Base-by-base conservation (phyloP, 202 grass and related monocot species). In the Setaria italica region DNA sequence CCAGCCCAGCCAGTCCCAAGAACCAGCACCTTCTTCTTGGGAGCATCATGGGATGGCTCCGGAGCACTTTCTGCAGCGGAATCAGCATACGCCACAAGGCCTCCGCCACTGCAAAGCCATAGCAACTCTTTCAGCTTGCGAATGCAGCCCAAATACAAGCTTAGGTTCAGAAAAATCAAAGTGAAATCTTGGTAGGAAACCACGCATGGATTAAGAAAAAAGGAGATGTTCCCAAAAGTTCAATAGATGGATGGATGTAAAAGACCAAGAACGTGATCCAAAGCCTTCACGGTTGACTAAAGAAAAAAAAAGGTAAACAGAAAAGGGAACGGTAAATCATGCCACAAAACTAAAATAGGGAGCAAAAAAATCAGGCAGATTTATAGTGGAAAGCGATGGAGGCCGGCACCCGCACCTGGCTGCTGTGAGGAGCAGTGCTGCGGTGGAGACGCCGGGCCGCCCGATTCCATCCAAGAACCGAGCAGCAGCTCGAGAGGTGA, bases 1-100 rank as follows among this genome's bases (percentile, higher is more conserved):
- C 93, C 93, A 29, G 90, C 96, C 96, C 96, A 99, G 34, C 96
- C 96, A 37, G 96, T 99, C 25, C 96, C 96, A 67, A 99, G 93
- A 60, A 99, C 96, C 15, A 94, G 62, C 79, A 99, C 77, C 84
- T 94, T 99, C 90, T 98, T 95, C 88, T 91, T 92, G 81, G 76
- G 85, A 48, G 74, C 82, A 33, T 21, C 17, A 65, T 82, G 84
- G 47, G 85, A 79, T 33, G 88, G 37, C 65, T 87, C 89, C 3
- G 32, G 13, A 4, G 80, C 76, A 48, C 50, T 73, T 5, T 92
- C 95, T n/a, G 82, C 33, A 65, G 72, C 85, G 35, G 93, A 88
- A 35, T 99, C 96, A 5, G 96, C 93, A 80, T 99, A 99, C 5
- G 91, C 96, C 69, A 99, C 90, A 67, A 95, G 75, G 37, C 96